Conservation (phyloP, 2,329 filamentous ascomycete species). For the Parasarocladium wereldwijsianum region DNA sequence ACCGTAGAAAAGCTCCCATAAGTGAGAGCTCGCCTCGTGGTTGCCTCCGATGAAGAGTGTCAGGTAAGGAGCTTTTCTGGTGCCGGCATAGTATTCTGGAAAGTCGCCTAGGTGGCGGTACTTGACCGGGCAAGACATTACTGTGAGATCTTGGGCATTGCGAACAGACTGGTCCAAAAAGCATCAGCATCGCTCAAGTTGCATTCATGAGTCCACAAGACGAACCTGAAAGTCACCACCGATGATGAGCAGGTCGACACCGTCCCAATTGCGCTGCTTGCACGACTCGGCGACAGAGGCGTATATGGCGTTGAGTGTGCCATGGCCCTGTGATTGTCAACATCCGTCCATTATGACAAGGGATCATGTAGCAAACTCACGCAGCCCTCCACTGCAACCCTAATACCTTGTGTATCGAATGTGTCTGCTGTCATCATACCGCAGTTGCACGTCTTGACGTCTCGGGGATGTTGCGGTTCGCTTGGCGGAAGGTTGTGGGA, state of each 20-base stretch:
- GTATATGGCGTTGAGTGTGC: conserved; percentile 84
- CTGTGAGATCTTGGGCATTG: conserved; percentile 73
- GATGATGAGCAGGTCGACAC: conserved; percentile 82
- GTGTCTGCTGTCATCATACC: conserved; percentile 16
- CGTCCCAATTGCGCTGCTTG: conserved; percentile 58
- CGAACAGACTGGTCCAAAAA: conserved; percentile 50
- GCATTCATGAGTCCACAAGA: neutral
- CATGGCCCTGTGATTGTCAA: conserved; percentile 66
- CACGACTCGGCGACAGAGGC: conserved; percentile 57
- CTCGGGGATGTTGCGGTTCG: conserved; percentile 7
- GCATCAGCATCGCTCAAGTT: neutral
- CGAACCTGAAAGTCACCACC: conserved; percentile 84
- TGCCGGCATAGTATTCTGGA: conserved; percentile 80
- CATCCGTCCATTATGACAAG: neutral
- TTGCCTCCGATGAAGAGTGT: conserved; percentile 92
- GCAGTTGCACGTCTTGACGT: neutral
- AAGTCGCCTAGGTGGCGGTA: conserved; percentile 86
- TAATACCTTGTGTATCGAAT: conserved; percentile 35
- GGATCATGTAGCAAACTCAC: conserved; percentile 31
- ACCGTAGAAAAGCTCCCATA: conserved; percentile 89
- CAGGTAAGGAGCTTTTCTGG: conserved; percentile 63
- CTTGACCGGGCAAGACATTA: conserved; percentile 81
- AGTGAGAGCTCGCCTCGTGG: conserved; percentile 81
- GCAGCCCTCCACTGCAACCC: conserved; percentile 77
- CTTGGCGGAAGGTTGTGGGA: neutral